Percentiles rank a stretch among this genome's conserved stretches.
Evolutionary conservation across 2,329 filamentous ascomycete species (phyloP).

Genomic region (Aurifilum marmelostoma): DNA sequence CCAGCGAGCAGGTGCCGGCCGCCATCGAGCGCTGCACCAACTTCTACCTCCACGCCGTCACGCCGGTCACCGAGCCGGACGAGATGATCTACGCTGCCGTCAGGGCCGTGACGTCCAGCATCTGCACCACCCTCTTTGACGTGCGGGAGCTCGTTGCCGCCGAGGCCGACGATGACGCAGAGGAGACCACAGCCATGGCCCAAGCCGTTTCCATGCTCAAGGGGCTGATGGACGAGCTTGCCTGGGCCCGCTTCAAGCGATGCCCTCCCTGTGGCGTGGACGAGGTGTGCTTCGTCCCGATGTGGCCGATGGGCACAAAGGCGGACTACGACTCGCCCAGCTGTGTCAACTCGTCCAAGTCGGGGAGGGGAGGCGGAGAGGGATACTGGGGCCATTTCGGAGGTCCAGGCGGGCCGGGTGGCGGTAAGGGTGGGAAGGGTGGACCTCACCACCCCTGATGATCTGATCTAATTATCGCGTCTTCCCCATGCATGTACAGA

Average conservation of each 20-base stretch:
- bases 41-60: constrained; percentile 46
- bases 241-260: constrained; percentile 32
- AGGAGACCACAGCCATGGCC: background rate
- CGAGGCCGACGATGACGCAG: background rate
- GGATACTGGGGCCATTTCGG: constrained; percentile 29
- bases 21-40: constrained; percentile 51
- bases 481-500: background rate
- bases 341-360: constrained; percentile 29
- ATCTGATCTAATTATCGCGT: background rate
- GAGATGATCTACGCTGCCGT: constrained; percentile 50
- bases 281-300: constrained; percentile 32
- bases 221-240: constrained; percentile 24
- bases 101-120: constrained; percentile 40
- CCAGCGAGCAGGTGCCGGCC: constrained; percentile 38
- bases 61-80: constrained; percentile 44
- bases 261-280: constrained; percentile 30
- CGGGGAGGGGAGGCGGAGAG: constrained; percentile 17
- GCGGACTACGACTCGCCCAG: constrained; percentile 30
- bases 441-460: background rate
- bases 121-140: constrained; percentile 44
- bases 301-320: constrained; percentile 31
- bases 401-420: constrained; percentile 13
- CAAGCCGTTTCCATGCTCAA: constrained; percentile 11
- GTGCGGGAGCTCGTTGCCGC: constrained; percentile 34
- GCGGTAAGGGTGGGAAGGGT: constrained; percentile 12